These are phyloP conservation scores for Picea abies DNA, from an alignment of 83 land plant genomes.

Conservation along the genomic window DNA sequence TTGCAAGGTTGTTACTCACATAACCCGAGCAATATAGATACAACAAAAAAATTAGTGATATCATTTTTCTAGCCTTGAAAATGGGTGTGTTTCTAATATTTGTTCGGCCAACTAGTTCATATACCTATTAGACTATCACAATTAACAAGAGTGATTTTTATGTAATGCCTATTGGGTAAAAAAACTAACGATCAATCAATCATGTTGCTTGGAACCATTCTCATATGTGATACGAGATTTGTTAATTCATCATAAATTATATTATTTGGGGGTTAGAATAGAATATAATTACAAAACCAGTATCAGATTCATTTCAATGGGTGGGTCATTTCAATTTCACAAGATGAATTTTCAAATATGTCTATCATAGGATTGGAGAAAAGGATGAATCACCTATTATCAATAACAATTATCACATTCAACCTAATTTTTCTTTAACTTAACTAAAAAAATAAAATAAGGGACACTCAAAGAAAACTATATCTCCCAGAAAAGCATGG, in stretches of 20 bases:
- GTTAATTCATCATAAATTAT: neutral
- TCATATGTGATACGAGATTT: neutral
- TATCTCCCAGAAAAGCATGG: slow-evolving; percentile 81
- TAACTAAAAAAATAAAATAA: neutral
- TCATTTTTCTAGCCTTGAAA: neutral
- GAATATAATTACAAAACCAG: neutral
- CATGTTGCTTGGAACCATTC: neutral
- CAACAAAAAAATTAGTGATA: neutral
- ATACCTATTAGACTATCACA: neutral
- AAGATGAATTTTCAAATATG: neutral
- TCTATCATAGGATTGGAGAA: neutral
- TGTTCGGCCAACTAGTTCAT: neutral
- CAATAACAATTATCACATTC: neutral
- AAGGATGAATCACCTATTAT: neutral
- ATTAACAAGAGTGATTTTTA: neutral
- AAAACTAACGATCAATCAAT: neutral
- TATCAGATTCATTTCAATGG: neutral
- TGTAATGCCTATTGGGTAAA: neutral
- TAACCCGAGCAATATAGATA: neutral
- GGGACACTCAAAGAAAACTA: neutral
- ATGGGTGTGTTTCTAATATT: neutral
- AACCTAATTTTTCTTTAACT: neutral
- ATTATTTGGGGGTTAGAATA: neutral
- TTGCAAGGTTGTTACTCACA: neutral
- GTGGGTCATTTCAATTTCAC: neutral